Evolutionary conservation across 805 yeast genomes (phyloP), one percentile per base, ranked within the genome.

Genomic region (Yarrowia sp.): DNA sequence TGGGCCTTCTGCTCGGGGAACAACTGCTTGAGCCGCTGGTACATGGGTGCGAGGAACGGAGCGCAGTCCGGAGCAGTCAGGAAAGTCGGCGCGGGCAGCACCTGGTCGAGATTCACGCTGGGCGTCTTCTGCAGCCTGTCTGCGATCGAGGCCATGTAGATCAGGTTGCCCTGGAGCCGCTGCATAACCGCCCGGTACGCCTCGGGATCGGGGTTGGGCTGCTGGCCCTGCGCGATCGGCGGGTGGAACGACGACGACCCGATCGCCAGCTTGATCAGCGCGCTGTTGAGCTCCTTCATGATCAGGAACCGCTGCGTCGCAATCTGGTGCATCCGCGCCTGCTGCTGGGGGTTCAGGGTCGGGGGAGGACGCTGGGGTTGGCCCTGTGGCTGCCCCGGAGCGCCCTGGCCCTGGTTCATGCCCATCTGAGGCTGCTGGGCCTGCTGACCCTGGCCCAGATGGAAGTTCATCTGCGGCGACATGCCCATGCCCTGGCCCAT

Each of bases 151-250:
- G 73, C 72, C 62, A 75, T 68, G 60, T 72, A 74, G 18, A 71
- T 67, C 38, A 75, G 63, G 60, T 75, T 75, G 44, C 71, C 64
- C 46, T 75, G 76, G 10, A 75, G 53, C 4, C 78, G 68, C 36
- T 66, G 67, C 70, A 76, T 10, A 66, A 47, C 76, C 68, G 51
- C 67, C 62, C 5, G 62, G 42, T 62, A 70, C 13, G 36, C 61
- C 9, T 62, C 55, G 7, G 68, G 63, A 21, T 55, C 47, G 4
- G 47, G 61, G 21, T 59, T 41, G 55, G 65, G 46, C 29, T 36
- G 61, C 29, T 38, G 61, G 3, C 18, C 18, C 16, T 27, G 38
- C 3, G 47, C 38, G 10, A 55, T 38, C 5, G 61, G 61, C 5
- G 61, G 61, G 13, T 55, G 61, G 29, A 55, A 55, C 27, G 61